A percentile compares a stretch with the other conserved stretches of the same genome.
Evolutionary conservation across 805 yeast species (phyloP).

Genomic region (Metschnikowia peoriensis): DNA sequence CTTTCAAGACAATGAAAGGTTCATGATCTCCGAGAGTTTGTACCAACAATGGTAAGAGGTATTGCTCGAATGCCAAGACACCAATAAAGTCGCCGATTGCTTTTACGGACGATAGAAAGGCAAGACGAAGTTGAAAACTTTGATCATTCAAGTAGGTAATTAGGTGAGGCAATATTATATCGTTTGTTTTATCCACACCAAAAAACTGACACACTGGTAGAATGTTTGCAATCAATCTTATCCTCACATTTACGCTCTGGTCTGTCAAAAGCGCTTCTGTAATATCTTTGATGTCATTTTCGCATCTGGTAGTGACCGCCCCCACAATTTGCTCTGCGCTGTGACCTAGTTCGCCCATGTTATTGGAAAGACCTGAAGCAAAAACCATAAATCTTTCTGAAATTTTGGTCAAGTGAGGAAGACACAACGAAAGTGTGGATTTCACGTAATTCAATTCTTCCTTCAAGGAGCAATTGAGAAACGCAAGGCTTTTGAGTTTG

Average conservation of each 20-base stretch:
- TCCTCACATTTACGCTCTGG: constrained; percentile 58
- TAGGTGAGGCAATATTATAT: constrained; percentile 81
- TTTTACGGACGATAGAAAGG: constrained; percentile 69
- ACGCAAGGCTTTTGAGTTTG: constrained; percentile 40
- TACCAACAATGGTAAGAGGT: constrained; percentile 76
- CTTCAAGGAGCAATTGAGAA: constrained; percentile 27
- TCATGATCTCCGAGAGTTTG: constrained; percentile 86
- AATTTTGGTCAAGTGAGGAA: constrained; percentile 68
- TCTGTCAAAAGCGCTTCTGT: constrained; percentile 70
- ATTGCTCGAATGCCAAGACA: constrained; percentile 77
- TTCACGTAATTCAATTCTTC: constrained; percentile 38
- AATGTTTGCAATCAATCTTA: constrained; percentile 68
- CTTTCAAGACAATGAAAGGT: constrained; percentile 73
- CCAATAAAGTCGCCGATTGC: constrained; percentile 82
- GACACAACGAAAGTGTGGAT: constrained; percentile 65
- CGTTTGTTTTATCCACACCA: constrained; percentile 86
- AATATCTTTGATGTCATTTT: constrained; percentile 54
- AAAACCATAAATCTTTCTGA: constrained; percentile 49
- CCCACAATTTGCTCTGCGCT: not conserved
- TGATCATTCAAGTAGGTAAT: constrained; percentile 88
- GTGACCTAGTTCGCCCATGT: constrained; percentile 2
- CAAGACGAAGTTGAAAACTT: constrained; percentile 61
- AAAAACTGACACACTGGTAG: constrained; percentile 75
- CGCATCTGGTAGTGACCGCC: constrained; percentile 3
- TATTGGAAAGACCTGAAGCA: constrained; percentile 20